phyloP scores from a whole-genome alignment of 495 filamentous ascomycete species.

The Neurospora sublineolata region DNA sequence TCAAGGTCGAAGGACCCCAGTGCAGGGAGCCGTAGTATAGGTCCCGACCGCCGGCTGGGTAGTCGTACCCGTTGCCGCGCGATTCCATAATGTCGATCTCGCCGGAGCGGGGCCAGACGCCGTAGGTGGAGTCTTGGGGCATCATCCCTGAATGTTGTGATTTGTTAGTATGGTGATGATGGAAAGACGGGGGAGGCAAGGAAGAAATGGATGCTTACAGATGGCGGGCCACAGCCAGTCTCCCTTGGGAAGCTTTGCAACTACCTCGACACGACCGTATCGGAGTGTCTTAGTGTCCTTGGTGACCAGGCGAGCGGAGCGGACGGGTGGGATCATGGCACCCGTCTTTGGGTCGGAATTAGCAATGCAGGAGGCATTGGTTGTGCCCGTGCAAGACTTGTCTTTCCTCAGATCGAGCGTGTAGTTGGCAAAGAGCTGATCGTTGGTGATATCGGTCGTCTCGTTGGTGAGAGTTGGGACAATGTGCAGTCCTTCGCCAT shows the following conservation, averaged over 20 bases:
- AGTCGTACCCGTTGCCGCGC: slow-evolving; percentile 11
- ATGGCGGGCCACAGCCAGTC: slow-evolving; percentile 37
- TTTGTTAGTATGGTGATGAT: not conserved
- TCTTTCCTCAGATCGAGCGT: slow-evolving; percentile 27
- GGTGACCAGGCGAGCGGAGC: slow-evolving; percentile 29
- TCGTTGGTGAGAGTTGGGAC: slow-evolving; percentile 34
- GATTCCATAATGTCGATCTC: slow-evolving; percentile 25
- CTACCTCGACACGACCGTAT: slow-evolving; percentile 34
- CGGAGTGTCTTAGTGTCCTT: slow-evolving; percentile 28
- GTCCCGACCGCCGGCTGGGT: slow-evolving; percentile 9
- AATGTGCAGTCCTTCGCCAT: slow-evolving; percentile 32
- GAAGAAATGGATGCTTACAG: slow-evolving; percentile 1
- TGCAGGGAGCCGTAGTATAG: slow-evolving; percentile 14
- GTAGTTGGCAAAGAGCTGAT: slow-evolving; percentile 17
- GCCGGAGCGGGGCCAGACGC: slow-evolving; percentile 23
- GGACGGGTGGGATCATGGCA: slow-evolving; percentile 28
- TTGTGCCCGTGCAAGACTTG: slow-evolving; percentile 23
- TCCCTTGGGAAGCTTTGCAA: slow-evolving; percentile 31
- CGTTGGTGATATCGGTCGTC: slow-evolving; percentile 21
- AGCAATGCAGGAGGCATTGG: slow-evolving; percentile 18
- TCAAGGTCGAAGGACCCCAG: slow-evolving; percentile 15
- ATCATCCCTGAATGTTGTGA: slow-evolving; percentile 21
- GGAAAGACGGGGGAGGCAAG: too few relatives aligned
- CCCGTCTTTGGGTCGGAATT: slow-evolving; percentile 25
- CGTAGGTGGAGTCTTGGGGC: slow-evolving; percentile 24